phyloP scores from a whole-genome alignment of 768 basidiomycete species.

The Kwoniella sp. region DNA sequence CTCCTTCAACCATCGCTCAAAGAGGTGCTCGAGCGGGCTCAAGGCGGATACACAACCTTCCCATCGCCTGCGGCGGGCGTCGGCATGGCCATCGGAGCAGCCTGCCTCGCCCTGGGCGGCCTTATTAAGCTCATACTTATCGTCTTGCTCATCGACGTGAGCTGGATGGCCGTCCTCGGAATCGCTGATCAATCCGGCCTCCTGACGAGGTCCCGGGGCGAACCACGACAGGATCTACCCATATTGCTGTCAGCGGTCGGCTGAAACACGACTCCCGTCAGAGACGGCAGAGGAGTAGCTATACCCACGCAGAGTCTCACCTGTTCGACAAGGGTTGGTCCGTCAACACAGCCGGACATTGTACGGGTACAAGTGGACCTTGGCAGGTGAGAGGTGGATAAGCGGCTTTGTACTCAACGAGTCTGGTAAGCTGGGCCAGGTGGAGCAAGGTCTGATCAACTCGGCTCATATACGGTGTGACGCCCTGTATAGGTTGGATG shows the following conservation, averaged over 20 bases:
- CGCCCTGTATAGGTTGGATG: too few species aligned
- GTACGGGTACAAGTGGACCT: too few species aligned
- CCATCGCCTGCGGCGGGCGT: neutral
- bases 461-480: too few species aligned
- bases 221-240: neutral
- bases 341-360: conserved; percentile 6
- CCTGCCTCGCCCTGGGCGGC: too few species aligned
- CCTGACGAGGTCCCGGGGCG: neutral
- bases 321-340: conserved; percentile 1
- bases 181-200: conserved; percentile 1
- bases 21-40: neutral
- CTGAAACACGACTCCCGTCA: too few species aligned
- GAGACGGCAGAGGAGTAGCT: neutral
- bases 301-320: conserved; percentile 1
- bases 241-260: too few species aligned
- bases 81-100: neutral
- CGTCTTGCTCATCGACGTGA: neutral
- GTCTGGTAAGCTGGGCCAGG: too few species aligned
- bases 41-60: conserved; percentile 2
- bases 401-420: too few species aligned
- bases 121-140: too few species aligned
- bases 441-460: too few species aligned
- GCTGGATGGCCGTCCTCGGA: neutral
- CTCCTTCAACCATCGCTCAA: neutral
- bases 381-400: too few species aligned